A percentile compares a stretch with the other conserved stretches of the same genome.
Conservation (phyloP, 1,284 basidiomycete genomes). For the Cutaneotrichosporon mucoides region DNA sequence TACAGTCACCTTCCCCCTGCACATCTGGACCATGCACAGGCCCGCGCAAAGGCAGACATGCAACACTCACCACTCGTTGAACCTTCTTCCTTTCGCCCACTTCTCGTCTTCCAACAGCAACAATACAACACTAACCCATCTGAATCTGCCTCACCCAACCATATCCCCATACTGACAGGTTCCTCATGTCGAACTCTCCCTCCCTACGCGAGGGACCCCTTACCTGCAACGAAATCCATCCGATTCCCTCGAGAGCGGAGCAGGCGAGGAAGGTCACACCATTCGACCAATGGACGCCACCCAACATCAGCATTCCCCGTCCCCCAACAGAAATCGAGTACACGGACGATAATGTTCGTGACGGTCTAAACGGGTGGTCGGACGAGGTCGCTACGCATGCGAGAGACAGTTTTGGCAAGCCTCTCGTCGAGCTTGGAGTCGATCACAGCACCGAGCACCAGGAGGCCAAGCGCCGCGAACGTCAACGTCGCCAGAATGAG, state of each 20-base stretch:
- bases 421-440: background rate
- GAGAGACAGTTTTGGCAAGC: constrained; percentile 8
- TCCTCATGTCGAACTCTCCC: no score
- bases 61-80: no score
- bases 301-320: constrained; percentile 1
- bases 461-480: background rate
- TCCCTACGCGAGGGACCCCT: no score
- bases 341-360: constrained; percentile 1
- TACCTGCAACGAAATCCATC: background rate
- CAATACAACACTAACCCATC: no score
- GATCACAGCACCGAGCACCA: background rate
- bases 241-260: background rate
- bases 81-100: no score
- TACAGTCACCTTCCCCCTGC: no score
- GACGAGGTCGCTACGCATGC: background rate
- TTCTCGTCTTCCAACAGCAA: no score
- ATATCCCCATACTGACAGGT: no score
- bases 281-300: constrained; percentile 5
- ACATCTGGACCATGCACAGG: no score
- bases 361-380: constrained; percentile 8
- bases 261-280: constrained; percentile 3
- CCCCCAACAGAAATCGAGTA: background rate
- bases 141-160: no score
- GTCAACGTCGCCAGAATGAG: background rate
- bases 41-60: no score